Conservation (phyloP, 2,329 filamentous ascomycete genomes). For the Diaporthe ilicicola region DNA sequence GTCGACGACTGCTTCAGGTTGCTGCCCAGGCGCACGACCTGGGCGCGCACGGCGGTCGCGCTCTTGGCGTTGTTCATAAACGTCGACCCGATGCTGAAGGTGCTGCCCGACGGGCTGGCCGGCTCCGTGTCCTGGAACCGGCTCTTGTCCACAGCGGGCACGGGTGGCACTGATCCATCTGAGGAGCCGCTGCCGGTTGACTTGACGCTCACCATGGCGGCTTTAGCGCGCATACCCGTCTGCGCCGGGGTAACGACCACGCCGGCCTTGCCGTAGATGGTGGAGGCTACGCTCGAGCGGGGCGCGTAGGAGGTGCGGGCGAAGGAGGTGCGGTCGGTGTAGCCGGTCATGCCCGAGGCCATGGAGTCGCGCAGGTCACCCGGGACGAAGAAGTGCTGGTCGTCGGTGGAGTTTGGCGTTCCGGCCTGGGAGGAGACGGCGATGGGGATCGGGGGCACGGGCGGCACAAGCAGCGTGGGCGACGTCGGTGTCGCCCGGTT, state of each 20-base stretch:
- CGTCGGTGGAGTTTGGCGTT: conserved; percentile 68
- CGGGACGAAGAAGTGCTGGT: conserved; percentile 93
- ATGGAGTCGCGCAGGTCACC: conserved; percentile 90
- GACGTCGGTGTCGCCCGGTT: conserved; percentile 89
- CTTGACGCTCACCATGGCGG: conserved; percentile 92
- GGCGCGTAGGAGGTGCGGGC: conserved; percentile 67
- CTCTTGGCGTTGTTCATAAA: conserved; percentile 72
- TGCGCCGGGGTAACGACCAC: conserved; percentile 84
- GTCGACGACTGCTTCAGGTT: conserved; percentile 55
- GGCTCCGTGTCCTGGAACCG: conserved; percentile 61
- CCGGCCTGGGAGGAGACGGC: conserved; percentile 66
- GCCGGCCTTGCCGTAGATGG: conserved; percentile 91
- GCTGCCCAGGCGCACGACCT: conserved; percentile 67
- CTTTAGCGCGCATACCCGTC: conserved; percentile 86
- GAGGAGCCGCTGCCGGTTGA: conserved; percentile 65
- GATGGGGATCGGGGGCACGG: conserved; percentile 89
- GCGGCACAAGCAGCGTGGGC: conserved; percentile 82
- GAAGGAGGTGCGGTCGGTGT: conserved; percentile 68
- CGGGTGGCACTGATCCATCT: conserved; percentile 68
- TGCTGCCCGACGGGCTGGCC: conserved; percentile 61
- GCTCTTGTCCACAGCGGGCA: conserved; percentile 75
- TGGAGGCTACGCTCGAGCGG: conserved; percentile 84
- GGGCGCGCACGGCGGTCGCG: conserved; percentile 62
- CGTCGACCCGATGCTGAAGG: conserved; percentile 74
- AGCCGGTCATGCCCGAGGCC: conserved; percentile 79